Conservation (phyloP, 768 basidiomycete genomes). For the Russula foetens region DNA sequence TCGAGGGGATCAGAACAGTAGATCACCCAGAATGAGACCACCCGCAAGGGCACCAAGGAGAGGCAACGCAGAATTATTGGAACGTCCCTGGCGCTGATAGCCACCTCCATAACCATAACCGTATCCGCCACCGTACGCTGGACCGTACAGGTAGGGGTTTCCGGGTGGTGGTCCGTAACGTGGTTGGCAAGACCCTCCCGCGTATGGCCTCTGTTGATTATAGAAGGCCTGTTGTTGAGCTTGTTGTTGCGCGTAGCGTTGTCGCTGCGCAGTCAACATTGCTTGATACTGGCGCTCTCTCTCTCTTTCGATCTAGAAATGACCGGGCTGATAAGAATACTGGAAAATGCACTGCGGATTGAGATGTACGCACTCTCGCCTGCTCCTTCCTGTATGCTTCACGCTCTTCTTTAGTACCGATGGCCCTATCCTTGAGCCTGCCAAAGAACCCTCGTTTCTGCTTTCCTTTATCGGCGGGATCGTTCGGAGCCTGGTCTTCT, state of each 20-base stretch:
- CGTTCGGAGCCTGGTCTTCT: not conserved
- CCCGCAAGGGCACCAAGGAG: slow-evolving; percentile 32
- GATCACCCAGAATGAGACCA: slow-evolving; percentile 24
- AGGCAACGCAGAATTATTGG: slow-evolving; percentile 24
- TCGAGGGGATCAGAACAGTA: not conserved
- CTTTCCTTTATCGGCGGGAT: slow-evolving; percentile 8
- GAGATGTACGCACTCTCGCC: slow-evolving; percentile 24
- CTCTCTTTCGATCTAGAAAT: slow-evolving; percentile 12
- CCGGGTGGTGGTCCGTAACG: slow-evolving; percentile 25
- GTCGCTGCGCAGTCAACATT: not conserved
- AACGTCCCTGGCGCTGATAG: not conserved
- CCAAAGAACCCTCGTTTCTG: slow-evolving; percentile 48
- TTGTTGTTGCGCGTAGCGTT: not conserved
- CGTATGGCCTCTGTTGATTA: not conserved
- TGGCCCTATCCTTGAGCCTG: slow-evolving; percentile 54
- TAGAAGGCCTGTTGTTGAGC: slow-evolving; percentile 14
- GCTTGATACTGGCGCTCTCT: not conserved
- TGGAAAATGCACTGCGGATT: not conserved
- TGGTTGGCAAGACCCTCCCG: not conserved
- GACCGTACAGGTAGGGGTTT: slow-evolving; percentile 16
- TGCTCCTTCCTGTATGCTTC: slow-evolving; percentile 34
- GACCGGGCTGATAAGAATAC: not conserved
- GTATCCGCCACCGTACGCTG: slow-evolving; percentile 11
- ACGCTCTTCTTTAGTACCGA: slow-evolving; percentile 58
- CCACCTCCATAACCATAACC: slow-evolving; percentile 12